phyloP scores from a whole-genome alignment of 108 stramenopile species.

The Parmales sp. region DNA sequence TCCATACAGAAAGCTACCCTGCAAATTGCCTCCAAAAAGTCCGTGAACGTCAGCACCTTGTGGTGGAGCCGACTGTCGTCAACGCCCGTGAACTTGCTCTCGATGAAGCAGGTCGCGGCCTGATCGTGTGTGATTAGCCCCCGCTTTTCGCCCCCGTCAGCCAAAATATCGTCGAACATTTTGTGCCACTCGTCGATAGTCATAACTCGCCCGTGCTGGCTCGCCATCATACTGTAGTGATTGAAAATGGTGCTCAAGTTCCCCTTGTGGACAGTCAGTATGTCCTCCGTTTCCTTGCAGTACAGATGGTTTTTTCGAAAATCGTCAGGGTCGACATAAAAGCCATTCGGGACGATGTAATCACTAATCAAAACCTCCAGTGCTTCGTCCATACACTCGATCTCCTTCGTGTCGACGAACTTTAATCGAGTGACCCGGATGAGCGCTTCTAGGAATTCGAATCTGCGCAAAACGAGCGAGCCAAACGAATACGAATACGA shows the following conservation, averaged over 20 bases:
- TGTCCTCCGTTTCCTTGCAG: background rate
- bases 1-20: background rate
- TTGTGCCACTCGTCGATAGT: background rate
- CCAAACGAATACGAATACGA: no score
- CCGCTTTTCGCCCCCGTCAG: no score
- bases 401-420: background rate
- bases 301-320: background rate
- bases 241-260: background rate
- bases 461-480: no score
- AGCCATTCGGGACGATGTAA: background rate
- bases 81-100: background rate
- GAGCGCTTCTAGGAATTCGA: constrained; percentile 9
- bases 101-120: background rate
- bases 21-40: background rate
- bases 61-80: background rate
- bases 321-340: constrained; percentile 7
- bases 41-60: background rate
- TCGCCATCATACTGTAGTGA: background rate
- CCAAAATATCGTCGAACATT: background rate
- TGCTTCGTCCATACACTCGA: background rate
- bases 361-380: no score
- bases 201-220: background rate
- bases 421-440: background rate
- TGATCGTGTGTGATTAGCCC: background rate
- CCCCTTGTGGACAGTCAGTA: background rate